Evolutionary conservation across 495 filamentous ascomycete species (phyloP).

Genomic region (Penicillium desertorum): DNA sequence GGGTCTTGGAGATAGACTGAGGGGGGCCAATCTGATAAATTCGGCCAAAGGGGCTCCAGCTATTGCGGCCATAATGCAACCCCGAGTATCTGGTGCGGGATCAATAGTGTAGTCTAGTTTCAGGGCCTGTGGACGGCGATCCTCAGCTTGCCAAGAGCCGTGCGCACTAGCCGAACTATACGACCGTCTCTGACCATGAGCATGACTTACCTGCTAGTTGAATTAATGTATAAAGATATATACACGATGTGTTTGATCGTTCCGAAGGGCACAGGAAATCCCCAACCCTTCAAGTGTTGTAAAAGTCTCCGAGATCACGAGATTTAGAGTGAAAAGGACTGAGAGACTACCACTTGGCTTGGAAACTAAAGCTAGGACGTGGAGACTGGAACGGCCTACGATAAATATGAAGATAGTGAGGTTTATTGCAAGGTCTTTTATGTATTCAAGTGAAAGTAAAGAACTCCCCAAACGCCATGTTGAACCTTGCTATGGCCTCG

Average conservation of each 20-base stretch:
- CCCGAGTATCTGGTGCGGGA: background rate
- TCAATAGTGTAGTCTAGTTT: background rate
- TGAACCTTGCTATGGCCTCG: slow-evolving; percentile 32
- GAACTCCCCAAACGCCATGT: slow-evolving; percentile 25
- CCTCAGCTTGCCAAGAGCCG: slow-evolving; percentile 9
- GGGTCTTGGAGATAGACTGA: slow-evolving; percentile 40
- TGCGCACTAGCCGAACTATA: slow-evolving; percentile 5
- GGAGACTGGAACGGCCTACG: background rate
- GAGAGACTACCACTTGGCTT: background rate
- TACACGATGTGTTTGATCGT: background rate
- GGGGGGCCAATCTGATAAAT: slow-evolving; percentile 35
- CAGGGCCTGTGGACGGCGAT: background rate
- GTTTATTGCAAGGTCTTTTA: slow-evolving; percentile 3
- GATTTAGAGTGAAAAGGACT: background rate
- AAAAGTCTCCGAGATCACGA: background rate
- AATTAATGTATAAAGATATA: background rate
- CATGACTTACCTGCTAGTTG: background rate
- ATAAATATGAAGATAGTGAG: background rate
- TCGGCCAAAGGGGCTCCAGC: slow-evolving; percentile 14
- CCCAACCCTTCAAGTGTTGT: background rate
- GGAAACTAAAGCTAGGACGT: background rate
- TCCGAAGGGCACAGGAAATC: background rate
- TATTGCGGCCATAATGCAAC: slow-evolving; percentile 13
- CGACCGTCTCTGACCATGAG: background rate
- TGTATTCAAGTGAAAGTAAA: slow-evolving; percentile 8